Base-by-base conservation (phyloP, 2,329 filamentous ascomycete species). In the Talaromyces pinophilus region DNA sequence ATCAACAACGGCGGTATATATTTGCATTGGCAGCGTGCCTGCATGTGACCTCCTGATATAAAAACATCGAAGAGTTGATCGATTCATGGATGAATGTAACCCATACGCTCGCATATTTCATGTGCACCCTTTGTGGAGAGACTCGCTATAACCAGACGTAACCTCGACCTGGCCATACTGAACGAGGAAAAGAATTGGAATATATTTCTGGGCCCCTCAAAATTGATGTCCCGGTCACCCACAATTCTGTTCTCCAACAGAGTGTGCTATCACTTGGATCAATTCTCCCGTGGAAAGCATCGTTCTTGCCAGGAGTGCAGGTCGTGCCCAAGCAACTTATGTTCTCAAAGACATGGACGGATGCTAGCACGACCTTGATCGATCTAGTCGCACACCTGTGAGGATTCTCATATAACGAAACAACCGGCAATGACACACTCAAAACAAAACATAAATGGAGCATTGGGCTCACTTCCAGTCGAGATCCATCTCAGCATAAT, bases 401-500 rank as follows among this genome's bases (percentile, higher is more conserved):
- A 33, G 3, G 28, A 11, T 30, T 4, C 6, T 22, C 4, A 11
- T 19, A 15, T 19, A 4, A 8, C n/a, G 17, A 22, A 38, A 40
- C 54, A 7, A 7, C 33, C 19, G 10, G n/a, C 54, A 57, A 57
- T 57, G 54, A 25, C 19, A 57, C 54, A 15, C 11, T 17, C 54
- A 17, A 22, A 22, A 13, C 38, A 60, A 30, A 42, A 13, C 22
- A n/a, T 15, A 25, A 60, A 46, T 28, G 28, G 50, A 33, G 28
- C 65, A 35, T n/a, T 67, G 44, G 19, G 3, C 25, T 30, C 54
- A 40, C 64, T 66, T 48, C 65, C 65, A 8, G 30, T 55, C 13
- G 65, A 64, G 33, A 40, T 67, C 10, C 65, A 64, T 61, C 62
- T 67, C 62, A 40, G 35, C 30, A 59, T 67, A 33, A 65, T 67